Evolutionary conservation across 345 rosid species (phyloP).

Genomic region (Populus tremula): DNA sequence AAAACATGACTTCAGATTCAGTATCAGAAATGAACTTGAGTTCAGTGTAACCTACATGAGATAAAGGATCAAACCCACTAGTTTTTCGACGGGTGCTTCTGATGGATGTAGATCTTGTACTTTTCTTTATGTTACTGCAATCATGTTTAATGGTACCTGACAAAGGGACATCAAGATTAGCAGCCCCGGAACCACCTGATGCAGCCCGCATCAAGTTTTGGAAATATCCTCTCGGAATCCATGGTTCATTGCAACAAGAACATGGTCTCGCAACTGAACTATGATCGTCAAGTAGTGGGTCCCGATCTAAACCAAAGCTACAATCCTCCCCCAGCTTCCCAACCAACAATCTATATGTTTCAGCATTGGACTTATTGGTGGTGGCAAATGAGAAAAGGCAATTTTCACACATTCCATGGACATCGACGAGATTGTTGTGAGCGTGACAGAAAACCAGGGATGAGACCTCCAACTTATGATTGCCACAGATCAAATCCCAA

Average conservation of each 20-base stretch:
- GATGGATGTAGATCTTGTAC: constrained; percentile 15
- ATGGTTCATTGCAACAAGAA: constrained; percentile 66
- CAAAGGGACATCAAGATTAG: constrained; percentile 33
- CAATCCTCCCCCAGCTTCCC: constrained; percentile 66
- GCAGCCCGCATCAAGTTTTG: constrained; percentile 28
- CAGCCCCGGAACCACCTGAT: constrained; percentile 26
- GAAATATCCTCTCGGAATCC: constrained; percentile 39
- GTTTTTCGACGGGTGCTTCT: constrained; percentile 29
- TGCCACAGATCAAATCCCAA: constrained; percentile 70
- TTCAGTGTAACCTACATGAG: constrained; percentile 67
- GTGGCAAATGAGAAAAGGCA: constrained; percentile 82
- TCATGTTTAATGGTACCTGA: constrained; percentile 23
- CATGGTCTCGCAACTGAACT: constrained; percentile 33
- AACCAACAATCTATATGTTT: constrained; percentile 77
- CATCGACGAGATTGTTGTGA: constrained; percentile 75
- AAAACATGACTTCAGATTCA: constrained; percentile 46
- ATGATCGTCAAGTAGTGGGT: constrained; percentile 21
- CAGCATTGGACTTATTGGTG: constrained; percentile 67
- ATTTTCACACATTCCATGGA: constrained; percentile 70
- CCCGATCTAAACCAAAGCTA: constrained; percentile 36
- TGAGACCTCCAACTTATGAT: constrained; percentile 82
- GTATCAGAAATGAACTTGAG: constrained; percentile 64
- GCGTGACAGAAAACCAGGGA: constrained; percentile 76
- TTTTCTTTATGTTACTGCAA: constrained; percentile 19
- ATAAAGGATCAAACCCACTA: constrained; percentile 36